A percentile compares a stretch with the other conserved stretches of the same genome.
Conservation (phyloP, 2,329 filamentous ascomycete species). For the Coniochaeta sp. region DNA sequence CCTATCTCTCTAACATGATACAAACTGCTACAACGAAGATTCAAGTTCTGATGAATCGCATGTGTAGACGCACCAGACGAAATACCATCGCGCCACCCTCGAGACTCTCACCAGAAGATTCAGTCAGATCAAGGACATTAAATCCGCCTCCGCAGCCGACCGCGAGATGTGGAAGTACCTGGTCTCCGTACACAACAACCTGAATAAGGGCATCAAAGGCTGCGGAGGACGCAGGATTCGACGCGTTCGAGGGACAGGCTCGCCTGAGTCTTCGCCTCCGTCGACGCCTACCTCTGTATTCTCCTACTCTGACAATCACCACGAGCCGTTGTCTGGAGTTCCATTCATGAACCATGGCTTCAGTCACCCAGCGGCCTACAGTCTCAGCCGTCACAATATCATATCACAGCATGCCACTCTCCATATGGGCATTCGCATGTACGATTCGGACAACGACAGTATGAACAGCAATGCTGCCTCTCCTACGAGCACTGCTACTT, state of each 20-base stretch:
- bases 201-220: constrained; percentile 97
- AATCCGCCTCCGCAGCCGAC: constrained; percentile 59
- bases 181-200: constrained; percentile 85
- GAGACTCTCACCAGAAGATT: constrained; percentile 65
- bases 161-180: constrained; percentile 81
- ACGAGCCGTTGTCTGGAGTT: constrained; percentile 4
- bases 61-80: constrained; percentile 78
- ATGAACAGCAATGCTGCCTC: constrained; percentile 25
- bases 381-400: constrained; percentile 17
- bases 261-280: constrained; percentile 4
- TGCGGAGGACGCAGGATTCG: constrained; percentile 74
- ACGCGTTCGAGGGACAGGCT: constrained; percentile 7
- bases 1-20: not conserved
- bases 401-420: constrained; percentile 20
- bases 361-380: constrained; percentile 24
- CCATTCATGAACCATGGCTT: constrained; percentile 16
- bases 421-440: constrained; percentile 34
- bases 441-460: constrained; percentile 35
- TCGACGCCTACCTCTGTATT: not conserved
- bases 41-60: not conserved
- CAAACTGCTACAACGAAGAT: too few species aligned
- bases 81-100: constrained; percentile 76
- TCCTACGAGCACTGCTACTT: constrained; percentile 27
- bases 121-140: constrained; percentile 51
- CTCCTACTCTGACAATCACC: constrained; percentile 1